Evolutionary conservation across 768 basidiomycete species (phyloP).

Genomic region (Arthromyces matolae): DNA sequence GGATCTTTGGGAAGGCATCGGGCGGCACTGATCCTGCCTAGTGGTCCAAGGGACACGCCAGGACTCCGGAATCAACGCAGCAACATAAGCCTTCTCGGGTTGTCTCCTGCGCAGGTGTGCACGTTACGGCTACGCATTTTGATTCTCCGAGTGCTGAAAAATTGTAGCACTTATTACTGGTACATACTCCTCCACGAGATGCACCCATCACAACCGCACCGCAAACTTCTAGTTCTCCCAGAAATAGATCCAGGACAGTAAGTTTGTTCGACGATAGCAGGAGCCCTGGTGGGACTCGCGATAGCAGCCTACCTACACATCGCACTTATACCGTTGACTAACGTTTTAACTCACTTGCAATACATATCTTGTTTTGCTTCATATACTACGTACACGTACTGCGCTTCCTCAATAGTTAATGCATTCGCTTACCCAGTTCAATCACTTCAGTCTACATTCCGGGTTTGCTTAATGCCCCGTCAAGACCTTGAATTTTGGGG

Average conservation of each 20-base stretch:
- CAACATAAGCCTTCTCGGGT: constrained; percentile 57
- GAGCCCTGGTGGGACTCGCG: constrained; percentile 17
- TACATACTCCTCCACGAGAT: constrained; percentile 62
- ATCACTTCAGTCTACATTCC: constrained; percentile 24
- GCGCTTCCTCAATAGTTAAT: background rate
- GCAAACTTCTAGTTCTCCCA: too few relatives aligned
- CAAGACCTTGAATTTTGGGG: constrained; percentile 78
- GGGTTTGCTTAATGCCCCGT: constrained; percentile 51
- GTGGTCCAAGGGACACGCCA: constrained; percentile 40
- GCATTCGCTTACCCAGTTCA: constrained; percentile 5
- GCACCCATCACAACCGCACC: constrained; percentile 27
- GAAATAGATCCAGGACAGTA: constrained; percentile 36
- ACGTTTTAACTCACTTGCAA: background rate
- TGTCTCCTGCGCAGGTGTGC: constrained; percentile 71
- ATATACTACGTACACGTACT: constrained; percentile 5
- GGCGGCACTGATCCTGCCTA: constrained; percentile 48
- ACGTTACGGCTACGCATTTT: constrained; percentile 1
- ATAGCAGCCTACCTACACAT: constrained; percentile 21
- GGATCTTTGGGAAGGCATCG: constrained; percentile 38
- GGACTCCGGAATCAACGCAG: constrained; percentile 51
- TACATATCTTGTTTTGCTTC: background rate
- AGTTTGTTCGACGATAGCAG: constrained; percentile 31
- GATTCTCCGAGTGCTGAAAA: too few relatives aligned
- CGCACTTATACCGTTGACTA: constrained; percentile 17
- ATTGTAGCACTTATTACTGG: constrained; percentile 57